Evolutionary conservation across 257 asterid species (phyloP).

Genomic region (Sherardia arvensis): DNA sequence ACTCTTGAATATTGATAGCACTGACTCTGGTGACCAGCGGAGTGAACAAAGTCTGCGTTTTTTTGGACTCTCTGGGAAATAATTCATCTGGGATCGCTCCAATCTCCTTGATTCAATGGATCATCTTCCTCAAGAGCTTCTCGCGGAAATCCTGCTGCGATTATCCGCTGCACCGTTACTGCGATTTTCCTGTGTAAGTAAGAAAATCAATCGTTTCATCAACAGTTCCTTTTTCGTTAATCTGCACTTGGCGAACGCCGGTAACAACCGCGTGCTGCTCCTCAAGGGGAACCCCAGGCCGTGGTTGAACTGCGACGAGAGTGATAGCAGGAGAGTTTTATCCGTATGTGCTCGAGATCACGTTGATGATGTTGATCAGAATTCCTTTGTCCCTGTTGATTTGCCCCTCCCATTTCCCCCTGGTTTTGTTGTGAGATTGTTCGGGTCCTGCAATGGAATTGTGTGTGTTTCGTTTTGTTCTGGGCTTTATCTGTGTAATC

Average conservation of each 20-base stretch:
- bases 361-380: neutral
- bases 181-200: neutral
- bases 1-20: too few species aligned
- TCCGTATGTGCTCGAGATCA: neutral
- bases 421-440: slow-evolving; percentile 1
- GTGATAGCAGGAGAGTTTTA: neutral
- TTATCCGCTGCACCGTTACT: neutral
- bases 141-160: neutral
- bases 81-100: neutral
- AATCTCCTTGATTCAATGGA: neutral
- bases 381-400: neutral
- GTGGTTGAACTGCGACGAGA: neutral
- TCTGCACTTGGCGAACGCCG: neutral
- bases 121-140: neutral
- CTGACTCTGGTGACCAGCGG: neutral
- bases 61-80: neutral
- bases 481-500: neutral
- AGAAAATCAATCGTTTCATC: neutral
- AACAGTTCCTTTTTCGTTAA: neutral
- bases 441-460: slow-evolving; percentile 1
- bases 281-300: neutral
- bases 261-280: neutral
- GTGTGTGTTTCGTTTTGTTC: neutral
- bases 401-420: neutral
- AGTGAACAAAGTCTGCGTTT: neutral